Evolutionary conservation across 495 filamentous ascomycete genomes (phyloP), one percentile per base, ranked within the genome.

Genomic region (Penicillium subrubescens): DNA sequence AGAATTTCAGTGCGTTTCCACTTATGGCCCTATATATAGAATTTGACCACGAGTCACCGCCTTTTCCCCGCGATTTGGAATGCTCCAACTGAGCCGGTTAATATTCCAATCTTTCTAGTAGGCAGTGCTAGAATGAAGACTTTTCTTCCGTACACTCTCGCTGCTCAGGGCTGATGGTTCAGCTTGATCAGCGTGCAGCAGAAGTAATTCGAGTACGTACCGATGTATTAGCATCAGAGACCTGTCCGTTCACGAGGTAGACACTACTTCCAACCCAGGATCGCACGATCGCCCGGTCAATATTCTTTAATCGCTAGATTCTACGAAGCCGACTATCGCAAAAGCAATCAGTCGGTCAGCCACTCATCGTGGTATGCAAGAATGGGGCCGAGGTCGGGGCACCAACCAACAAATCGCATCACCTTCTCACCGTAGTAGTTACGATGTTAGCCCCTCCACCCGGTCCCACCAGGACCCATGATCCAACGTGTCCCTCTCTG

Each of bases 401-500:
- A 48, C 19, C 19, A 17, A n/a, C 48, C 48, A 25, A 27, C 46
- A 14, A 50, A 50, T 29, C 46, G 46, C 48, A 52, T 52, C 27
- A 11, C 48, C 48, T 52, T 31, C 23, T 25, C 48, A 33, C 31
- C 5, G 31, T 33, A 33, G 31, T 33, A 33, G 31, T 33, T 33
- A 33, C 31, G 31, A 17, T 60, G 44, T n/a, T n/a, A 23, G 44
- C 19, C 44, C 44, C 21, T 48, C 21, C 44, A 48, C 44, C 8
- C 44, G 3, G 66, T 68, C 58, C 66, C 66, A 62, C 66, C 46
- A 31, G 48, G 66, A 46, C 54, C 66, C 66, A 65, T 61, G 46
- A 57, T 64, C 57, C 60, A 67, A 67, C 66, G 66, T 68, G 66
- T 65, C 61, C 14, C 60, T 61, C 44, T 61, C 19, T 21, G 46